Evolutionary conservation across 1,284 basidiomycete species (phyloP).

Genomic region (Fistulina hepatica): DNA sequence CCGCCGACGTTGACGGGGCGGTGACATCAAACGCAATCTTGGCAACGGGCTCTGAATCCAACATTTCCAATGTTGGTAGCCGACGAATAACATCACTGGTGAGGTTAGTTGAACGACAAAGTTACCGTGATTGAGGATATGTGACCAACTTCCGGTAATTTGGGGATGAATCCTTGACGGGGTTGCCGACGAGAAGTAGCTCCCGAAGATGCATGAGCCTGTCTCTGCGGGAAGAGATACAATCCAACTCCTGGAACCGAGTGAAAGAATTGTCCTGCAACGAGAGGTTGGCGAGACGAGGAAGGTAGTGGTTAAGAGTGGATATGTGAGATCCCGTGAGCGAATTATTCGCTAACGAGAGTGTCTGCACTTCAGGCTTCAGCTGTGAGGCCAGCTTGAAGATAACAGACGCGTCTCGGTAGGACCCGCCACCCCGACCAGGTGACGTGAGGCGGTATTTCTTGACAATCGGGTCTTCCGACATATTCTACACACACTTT

Average conservation of each 20-base stretch:
- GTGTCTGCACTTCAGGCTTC: constrained; percentile 65
- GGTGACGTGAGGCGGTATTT: constrained; percentile 57
- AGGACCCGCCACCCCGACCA: constrained; percentile 47
- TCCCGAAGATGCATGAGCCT: constrained; percentile 60
- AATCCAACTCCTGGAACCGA: constrained; percentile 59
- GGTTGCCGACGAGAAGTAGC: constrained; percentile 73
- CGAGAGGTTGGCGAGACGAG: constrained; percentile 70
- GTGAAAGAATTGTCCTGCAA: constrained; percentile 63
- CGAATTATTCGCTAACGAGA: constrained; percentile 63
- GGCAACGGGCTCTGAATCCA: constrained; percentile 67
- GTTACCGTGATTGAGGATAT: no score
- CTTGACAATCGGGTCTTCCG: constrained; percentile 61
- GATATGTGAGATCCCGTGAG: constrained; percentile 40
- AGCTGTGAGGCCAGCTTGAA: constrained; percentile 77
- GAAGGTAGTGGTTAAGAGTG: constrained; percentile 55
- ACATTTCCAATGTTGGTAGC: constrained; percentile 59
- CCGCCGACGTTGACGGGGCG: constrained; percentile 26
- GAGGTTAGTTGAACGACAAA: constrained; percentile 9
- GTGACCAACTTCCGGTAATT: no score
- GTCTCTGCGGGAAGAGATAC: constrained; percentile 45
- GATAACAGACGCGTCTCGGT: constrained; percentile 65
- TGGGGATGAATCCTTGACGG: constrained; percentile 59
- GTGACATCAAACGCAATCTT: constrained; percentile 65
- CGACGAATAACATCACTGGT: constrained; percentile 59
- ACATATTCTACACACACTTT: constrained; percentile 31